These are phyloP conservation scores for Monilinia aucupariae DNA, from an alignment of 2,329 filamentous ascomycete species.

Conservation along the genomic window DNA sequence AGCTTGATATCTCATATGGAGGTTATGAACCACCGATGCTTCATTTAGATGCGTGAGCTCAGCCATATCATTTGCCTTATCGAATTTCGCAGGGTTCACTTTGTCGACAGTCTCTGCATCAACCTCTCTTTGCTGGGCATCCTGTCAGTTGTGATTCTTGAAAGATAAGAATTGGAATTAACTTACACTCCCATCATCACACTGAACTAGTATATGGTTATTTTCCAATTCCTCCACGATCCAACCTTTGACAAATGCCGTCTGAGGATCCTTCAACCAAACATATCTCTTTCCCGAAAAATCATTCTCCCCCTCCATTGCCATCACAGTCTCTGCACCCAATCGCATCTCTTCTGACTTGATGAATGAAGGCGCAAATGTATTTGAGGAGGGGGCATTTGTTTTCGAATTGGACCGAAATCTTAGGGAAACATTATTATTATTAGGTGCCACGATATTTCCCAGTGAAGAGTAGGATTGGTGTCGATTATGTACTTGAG, in stretches of 20 bases:
- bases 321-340: slow-evolving; percentile 52
- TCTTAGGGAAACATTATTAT: slow-evolving; percentile 30
- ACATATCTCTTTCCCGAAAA: slow-evolving; percentile 98
- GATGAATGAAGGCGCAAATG: slow-evolving; percentile 95
- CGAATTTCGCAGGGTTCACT: slow-evolving; percentile 98
- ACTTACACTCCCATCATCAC: slow-evolving; percentile 82
- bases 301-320: slow-evolving; percentile 95
- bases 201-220: slow-evolving; percentile 75
- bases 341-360: slow-evolving; percentile 71
- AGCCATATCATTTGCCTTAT: slow-evolving; percentile 99
- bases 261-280: slow-evolving; percentile 83
- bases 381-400: slow-evolving; percentile 61
- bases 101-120: slow-evolving; percentile 88
- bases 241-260: slow-evolving; percentile 88
- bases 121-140: slow-evolving; percentile 73
- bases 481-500: slow-evolving; percentile 55
- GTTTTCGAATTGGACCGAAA: slow-evolving; percentile 60
- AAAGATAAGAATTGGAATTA: neutral
- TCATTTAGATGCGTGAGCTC: slow-evolving; percentile 97
- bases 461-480: slow-evolving; percentile 58
- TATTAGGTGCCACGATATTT: slow-evolving; percentile 34
- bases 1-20: slow-evolving; percentile 89
- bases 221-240: slow-evolving; percentile 73
- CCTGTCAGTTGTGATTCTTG: slow-evolving; percentile 19
- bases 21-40: slow-evolving; percentile 93